Conservation (phyloP, 140 eudicot species). For the Ambrosia hybrid region DNA sequence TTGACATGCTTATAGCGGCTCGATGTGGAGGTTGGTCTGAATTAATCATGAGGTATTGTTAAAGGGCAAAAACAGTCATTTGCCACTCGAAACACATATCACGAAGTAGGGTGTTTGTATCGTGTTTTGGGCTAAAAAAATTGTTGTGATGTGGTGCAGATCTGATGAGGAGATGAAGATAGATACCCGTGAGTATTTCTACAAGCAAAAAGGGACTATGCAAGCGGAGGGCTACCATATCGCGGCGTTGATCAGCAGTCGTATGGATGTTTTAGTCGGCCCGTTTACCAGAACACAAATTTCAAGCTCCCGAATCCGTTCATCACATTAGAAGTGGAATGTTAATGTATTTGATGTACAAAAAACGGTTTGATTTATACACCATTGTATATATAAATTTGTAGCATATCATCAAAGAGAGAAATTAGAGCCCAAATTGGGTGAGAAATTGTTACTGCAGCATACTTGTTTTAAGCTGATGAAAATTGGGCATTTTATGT, state of each 20-base stretch:
- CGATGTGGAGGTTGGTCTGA: slow-evolving; percentile 54
- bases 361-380: neutral
- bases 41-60: slow-evolving; percentile 50
- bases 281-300: slow-evolving; percentile 16
- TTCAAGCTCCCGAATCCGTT: slow-evolving; percentile 51
- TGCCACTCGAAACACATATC: neutral
- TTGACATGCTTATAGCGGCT: slow-evolving; percentile 43
- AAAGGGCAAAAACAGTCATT: neutral
- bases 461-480: slow-evolving; percentile 4
- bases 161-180: slow-evolving; percentile 42
- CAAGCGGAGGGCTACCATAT: slow-evolving; percentile 34
- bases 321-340: slow-evolving; percentile 20
- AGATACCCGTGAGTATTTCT: slow-evolving; percentile 33
- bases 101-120: neutral
- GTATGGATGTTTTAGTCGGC: slow-evolving; percentile 44
- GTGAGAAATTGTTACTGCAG: neutral
- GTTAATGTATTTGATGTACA: slow-evolving; percentile 1
- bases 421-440: neutral
- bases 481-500: neutral
- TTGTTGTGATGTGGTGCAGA: slow-evolving; percentile 25
- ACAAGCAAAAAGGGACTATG: slow-evolving; percentile 29
- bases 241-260: slow-evolving; percentile 47
- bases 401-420: slow-evolving; percentile 1
- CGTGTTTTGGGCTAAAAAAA: neutral
- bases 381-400: slow-evolving; percentile 10